A percentile compares a stretch with the other conserved stretches of the same genome.
Conservation (phyloP, 352 stramenopile genomes). For the Phytophthora multivora region DNA sequence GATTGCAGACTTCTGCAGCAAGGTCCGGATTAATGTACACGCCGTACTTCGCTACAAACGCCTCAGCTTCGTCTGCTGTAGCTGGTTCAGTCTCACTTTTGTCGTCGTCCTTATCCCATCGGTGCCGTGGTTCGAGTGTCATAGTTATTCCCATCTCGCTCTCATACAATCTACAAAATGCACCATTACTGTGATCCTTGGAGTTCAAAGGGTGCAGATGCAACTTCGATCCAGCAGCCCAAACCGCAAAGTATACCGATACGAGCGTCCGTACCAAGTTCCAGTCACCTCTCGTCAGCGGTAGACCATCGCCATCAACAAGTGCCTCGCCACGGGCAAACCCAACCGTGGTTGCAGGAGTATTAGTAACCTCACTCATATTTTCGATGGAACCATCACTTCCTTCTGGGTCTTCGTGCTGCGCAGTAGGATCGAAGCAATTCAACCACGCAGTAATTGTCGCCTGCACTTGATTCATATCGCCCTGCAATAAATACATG, state of each 20-base stretch:
- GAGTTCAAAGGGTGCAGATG: conserved; percentile 51
- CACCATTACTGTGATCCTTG: conserved; percentile 14
- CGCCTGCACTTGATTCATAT: conserved; percentile 54
- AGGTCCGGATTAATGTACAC: conserved; percentile 87
- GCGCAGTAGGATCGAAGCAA: conserved; percentile 80
- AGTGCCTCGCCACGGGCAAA: conserved; percentile 76
- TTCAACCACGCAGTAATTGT: conserved; percentile 69
- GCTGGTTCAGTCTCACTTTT: conserved; percentile 9
- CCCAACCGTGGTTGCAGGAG: conserved; percentile 17
- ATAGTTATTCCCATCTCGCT: conserved; percentile 70
- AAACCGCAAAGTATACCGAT: conserved; percentile 80
- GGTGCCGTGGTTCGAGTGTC: conserved; percentile 45
- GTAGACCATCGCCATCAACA: conserved; percentile 77
- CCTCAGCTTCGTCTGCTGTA: conserved; percentile 57
- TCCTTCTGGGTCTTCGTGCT: conserved; percentile 46
- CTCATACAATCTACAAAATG: conserved; percentile 51
- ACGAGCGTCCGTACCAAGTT: conserved; percentile 81
- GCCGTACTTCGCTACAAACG: conserved; percentile 82
- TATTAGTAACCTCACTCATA: conserved; percentile 32
- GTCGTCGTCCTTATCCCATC: conserved; percentile 18
- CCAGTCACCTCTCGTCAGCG: conserved; percentile 83
- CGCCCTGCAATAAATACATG: conserved; percentile 74
- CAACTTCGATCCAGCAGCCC: conserved; percentile 52
- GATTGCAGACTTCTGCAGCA: conserved; percentile 80
- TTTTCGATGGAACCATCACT: conserved; percentile 33